Percentiles rank a stretch among this genome's conserved stretches.
phyloP scores from a whole-genome alignment of 805 yeast species.

The Cyberlindnera mississippiensis region DNA sequence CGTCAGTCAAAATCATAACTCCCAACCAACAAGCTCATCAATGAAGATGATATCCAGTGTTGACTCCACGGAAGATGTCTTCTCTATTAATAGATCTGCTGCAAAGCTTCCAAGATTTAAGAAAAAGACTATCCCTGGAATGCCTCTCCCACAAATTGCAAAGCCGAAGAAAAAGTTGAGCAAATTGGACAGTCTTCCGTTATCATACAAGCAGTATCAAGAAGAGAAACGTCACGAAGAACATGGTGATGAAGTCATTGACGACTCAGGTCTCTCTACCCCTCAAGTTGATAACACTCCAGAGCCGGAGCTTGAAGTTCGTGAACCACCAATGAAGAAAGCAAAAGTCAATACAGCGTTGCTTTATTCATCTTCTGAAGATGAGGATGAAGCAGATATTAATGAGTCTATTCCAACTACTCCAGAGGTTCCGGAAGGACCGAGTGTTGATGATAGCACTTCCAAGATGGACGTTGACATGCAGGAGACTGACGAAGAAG shows the following conservation, averaged over 20 bases:
- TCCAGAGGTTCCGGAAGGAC: constrained; percentile 24
- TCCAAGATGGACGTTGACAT: constrained; percentile 14
- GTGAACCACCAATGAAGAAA: constrained; percentile 3
- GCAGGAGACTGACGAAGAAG: constrained; percentile 12
- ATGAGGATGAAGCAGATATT: constrained; percentile 28
- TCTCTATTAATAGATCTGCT: neutral
- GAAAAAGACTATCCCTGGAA: constrained; percentile 24
- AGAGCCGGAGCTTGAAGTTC: neutral
- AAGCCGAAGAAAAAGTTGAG: constrained; percentile 9
- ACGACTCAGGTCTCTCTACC: neutral
- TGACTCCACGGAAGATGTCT: neutral
- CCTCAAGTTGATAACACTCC: neutral
- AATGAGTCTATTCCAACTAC: constrained; percentile 27
- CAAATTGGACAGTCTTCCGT: constrained; percentile 20
- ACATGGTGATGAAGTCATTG: neutral
- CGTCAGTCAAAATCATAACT: no score
- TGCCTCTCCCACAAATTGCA: constrained; percentile 9
- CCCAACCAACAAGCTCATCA: no score
- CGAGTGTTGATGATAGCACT: neutral
- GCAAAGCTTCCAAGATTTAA: constrained; percentile 18
- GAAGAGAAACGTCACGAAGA: neutral
- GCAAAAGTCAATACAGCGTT: constrained; percentile 8
- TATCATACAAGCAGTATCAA: neutral
- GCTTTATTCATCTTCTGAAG: constrained; percentile 28
- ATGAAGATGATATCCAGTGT: neutral